Conservation (phyloP, 75 land plant species). For the Sequoiadendron giganteum region DNA sequence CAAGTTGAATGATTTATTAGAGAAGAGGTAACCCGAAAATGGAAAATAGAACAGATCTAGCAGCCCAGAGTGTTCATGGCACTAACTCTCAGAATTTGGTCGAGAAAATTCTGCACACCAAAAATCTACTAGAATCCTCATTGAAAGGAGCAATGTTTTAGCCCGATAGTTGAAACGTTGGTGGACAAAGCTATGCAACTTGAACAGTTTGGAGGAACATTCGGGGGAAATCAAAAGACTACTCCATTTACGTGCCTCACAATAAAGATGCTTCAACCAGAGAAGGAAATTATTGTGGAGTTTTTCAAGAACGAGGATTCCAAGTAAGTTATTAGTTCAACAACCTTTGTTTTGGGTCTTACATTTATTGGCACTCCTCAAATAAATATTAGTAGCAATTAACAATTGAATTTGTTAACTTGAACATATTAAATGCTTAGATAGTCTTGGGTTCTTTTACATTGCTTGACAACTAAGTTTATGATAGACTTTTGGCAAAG, state of each 20-base stretch:
- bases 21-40: slow-evolving; percentile 25
- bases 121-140: slow-evolving; percentile 95
- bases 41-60: slow-evolving; percentile 98
- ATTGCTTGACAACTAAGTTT: not conserved
- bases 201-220: slow-evolving; percentile 96
- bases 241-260: slow-evolving; percentile 97
- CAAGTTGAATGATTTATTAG: not conserved
- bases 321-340: no score
- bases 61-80: slow-evolving; percentile 88
- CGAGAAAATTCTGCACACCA: slow-evolving; percentile 89
- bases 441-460: not conserved
- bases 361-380: not conserved
- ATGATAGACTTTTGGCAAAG: not conserved
- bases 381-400: not conserved
- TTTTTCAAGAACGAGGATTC: slow-evolving; percentile 98
- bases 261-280: slow-evolving; percentile 99
- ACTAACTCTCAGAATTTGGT: slow-evolving; percentile 99
- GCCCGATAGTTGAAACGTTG: slow-evolving; percentile 94
- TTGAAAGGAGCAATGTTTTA: slow-evolving; percentile 99
- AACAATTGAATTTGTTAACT: not conserved
- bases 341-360: not conserved
- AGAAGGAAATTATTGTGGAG: slow-evolving; percentile 99
- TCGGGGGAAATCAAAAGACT: slow-evolving; percentile 89
- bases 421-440: not conserved
- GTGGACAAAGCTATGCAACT: slow-evolving; percentile 99